These are phyloP conservation scores for Polyrhizophydium stewartii DNA, from an alignment of 371 early-diverging fungal genomes.

Conservation along the genomic window DNA sequence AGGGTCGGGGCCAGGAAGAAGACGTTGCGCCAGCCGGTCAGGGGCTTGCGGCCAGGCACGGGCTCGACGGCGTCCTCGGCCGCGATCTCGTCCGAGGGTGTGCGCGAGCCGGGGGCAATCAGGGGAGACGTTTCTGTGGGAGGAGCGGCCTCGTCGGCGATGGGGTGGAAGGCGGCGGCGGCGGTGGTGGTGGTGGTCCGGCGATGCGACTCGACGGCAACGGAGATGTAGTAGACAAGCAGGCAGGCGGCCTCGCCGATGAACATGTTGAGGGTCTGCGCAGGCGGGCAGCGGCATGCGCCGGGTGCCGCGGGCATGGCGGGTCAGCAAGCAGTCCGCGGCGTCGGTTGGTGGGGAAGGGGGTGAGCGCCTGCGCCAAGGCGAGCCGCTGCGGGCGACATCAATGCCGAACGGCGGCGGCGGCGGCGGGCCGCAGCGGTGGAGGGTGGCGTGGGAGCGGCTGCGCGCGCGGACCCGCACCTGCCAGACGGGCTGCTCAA, in stretches of 20 bases:
- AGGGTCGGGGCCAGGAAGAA: constrained; percentile 87
- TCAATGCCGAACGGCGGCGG: too few relatives aligned
- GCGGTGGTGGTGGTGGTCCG: not conserved
- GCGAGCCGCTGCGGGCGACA: too few relatives aligned
- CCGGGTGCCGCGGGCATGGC: too few relatives aligned
- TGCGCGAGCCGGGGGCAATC: constrained; percentile 5
- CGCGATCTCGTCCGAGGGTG: not conserved
- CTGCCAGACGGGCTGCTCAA: constrained; percentile 97
- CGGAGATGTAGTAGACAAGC: constrained; percentile 34
- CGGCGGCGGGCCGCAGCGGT: too few relatives aligned
- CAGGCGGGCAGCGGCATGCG: not conserved
- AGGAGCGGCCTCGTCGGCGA: not conserved
- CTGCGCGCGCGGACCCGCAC: too few relatives aligned
- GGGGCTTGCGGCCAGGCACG: constrained; percentile 14
- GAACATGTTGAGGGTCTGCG: constrained; percentile 88
- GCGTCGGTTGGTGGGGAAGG: too few relatives aligned
- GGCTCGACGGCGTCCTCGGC: not conserved
- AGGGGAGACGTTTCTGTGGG: constrained; percentile 4
- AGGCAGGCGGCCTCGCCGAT: constrained; percentile 83
- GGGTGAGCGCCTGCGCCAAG: too few relatives aligned
- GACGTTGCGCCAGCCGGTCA: constrained; percentile 57
- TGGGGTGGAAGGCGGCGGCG: constrained; percentile 1
- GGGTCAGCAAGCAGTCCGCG: too few relatives aligned
- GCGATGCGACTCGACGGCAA: constrained; percentile 1
- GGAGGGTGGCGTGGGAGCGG: too few relatives aligned